These are phyloP conservation scores for Baeospora myosura DNA, from an alignment of 1,284 basidiomycete species.

Conservation along the genomic window DNA sequence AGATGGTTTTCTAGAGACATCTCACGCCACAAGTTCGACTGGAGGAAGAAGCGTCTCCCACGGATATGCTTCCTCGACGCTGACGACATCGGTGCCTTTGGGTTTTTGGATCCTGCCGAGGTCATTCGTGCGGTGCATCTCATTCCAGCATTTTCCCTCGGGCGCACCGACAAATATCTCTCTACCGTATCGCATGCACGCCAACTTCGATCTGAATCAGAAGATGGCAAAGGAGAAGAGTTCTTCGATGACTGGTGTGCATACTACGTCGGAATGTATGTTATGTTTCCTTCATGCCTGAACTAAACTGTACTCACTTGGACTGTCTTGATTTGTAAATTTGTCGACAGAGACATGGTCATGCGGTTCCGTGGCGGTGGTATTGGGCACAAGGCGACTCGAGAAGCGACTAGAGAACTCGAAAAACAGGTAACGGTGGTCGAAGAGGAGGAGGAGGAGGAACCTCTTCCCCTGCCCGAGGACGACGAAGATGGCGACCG, in stretches of 20 bases:
- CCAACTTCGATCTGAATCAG: background rate
- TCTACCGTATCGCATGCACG: slow-evolving; percentile 4
- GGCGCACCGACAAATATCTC: background rate
- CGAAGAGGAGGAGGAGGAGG: background rate
- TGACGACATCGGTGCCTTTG: slow-evolving; percentile 14
- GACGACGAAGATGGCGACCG: background rate
- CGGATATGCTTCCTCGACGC: background rate
- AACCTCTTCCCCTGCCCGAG: background rate
- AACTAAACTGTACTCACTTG: background rate
- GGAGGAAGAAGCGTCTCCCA: background rate
- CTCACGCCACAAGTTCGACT: background rate
- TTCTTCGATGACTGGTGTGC: slow-evolving; percentile 17
- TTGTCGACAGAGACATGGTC: slow-evolving; percentile 11
- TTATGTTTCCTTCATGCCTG: slow-evolving; percentile 3
- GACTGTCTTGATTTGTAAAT: slow-evolving; percentile 8
- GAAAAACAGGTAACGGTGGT: background rate
- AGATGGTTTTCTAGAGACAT: slow-evolving; percentile 16
- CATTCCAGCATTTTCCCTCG: slow-evolving; percentile 15
- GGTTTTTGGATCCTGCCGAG: slow-evolving; percentile 17
- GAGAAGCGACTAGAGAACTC: background rate
- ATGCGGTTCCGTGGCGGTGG: slow-evolving; percentile 11
- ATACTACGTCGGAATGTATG: slow-evolving; percentile 21
- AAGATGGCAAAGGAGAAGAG: background rate
- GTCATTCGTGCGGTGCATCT: slow-evolving; percentile 18
- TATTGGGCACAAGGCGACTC: slow-evolving; percentile 8